Percentiles rank a stretch among this genome's conserved stretches.
Evolutionary conservation across 257 asterid species (phyloP).

Genomic region (Plantago ovata): DNA sequence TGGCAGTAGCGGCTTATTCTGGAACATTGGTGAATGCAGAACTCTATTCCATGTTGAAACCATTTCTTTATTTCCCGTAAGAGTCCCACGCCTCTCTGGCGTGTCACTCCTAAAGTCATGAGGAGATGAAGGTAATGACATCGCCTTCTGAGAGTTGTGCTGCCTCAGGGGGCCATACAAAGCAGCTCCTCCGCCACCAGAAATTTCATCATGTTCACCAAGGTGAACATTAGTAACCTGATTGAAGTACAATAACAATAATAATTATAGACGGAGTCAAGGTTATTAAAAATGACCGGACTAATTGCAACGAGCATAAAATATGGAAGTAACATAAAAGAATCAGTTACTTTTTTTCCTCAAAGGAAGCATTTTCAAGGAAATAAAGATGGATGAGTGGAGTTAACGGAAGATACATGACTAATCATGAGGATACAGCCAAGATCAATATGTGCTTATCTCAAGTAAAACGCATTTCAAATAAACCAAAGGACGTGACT

Average conservation of each 20-base stretch:
- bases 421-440: too few species aligned
- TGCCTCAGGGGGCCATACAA: conserved; percentile 29
- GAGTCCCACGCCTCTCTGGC: conserved; percentile 32
- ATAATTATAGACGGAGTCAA: conserved; percentile 11
- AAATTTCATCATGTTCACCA: conserved; percentile 25
- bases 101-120: conserved; percentile 66
- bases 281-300: conserved; percentile 2
- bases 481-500: too few species aligned
- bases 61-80: conserved; percentile 54
- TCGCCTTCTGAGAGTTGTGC: conserved; percentile 53
- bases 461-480: too few species aligned
- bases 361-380: too few species aligned
- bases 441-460: too few species aligned
- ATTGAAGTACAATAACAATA: conserved; percentile 8
- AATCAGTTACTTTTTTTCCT: not conserved
- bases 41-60: conserved; percentile 83
- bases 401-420: too few species aligned
- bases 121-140: conserved; percentile 97
- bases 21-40: conserved; percentile 73
- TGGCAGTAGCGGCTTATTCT: conserved; percentile 76
- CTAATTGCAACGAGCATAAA: conserved; percentile 7
- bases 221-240: conserved; percentile 26
- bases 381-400: too few species aligned
- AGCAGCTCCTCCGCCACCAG: conserved; percentile 26
- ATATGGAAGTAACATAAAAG: conserved; percentile 3